Base-by-base conservation (phyloP, 768 basidiomycete species). In the Exidia glandulosa region DNA sequence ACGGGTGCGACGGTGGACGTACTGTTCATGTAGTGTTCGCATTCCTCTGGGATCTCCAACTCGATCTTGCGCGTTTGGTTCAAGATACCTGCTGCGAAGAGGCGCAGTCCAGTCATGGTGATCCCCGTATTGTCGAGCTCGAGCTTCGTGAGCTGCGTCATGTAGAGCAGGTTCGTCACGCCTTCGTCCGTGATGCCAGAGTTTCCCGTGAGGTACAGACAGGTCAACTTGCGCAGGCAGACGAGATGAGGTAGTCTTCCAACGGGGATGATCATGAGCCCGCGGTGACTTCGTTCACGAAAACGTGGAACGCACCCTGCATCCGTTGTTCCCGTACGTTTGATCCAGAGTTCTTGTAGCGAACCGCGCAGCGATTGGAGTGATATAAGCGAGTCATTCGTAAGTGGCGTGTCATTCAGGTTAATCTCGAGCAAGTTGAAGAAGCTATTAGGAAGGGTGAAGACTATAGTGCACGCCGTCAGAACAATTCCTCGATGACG, bases 191-290 rank as follows among this genome's bases (percentile, higher is more conserved):
- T 71, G 66, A 88, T 79, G 54, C 68, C 67, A 14, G 74, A 76
- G 63, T 87, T 87, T 25, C 66, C 68, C 12, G 80, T 73, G 59
- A 87, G 64, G 56, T 78, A 78, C 13, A 88, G 80, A 41, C 76
- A 73, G 27, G 66, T 72, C 32, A 88, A 75, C 31, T 81, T 77
- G 56, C 72, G 74, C 66, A 80, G 76, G 23, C 81, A 72, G 1
- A 82, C 70, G 30, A 88, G 76, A 32, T 81, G 76, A 62, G 78
- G 86, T 29, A 86, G 69, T 10, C 86, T 87, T 23, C n/a, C n/a
- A n/a, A n/a, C 29, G 41, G 48, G 60, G 34, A 12, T 2, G 10
- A n/a, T 13, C 19, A 29, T 31, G 59, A n/a, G n/a, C n/a, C n/a
- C n/a, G n/a, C n/a, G n/a, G 55, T 19, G 36, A 58, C 58, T 57